Percentiles rank a stretch among this genome's conserved stretches.
Conservation (phyloP, 345 rosid species). For the Lumnitzera littorea region DNA sequence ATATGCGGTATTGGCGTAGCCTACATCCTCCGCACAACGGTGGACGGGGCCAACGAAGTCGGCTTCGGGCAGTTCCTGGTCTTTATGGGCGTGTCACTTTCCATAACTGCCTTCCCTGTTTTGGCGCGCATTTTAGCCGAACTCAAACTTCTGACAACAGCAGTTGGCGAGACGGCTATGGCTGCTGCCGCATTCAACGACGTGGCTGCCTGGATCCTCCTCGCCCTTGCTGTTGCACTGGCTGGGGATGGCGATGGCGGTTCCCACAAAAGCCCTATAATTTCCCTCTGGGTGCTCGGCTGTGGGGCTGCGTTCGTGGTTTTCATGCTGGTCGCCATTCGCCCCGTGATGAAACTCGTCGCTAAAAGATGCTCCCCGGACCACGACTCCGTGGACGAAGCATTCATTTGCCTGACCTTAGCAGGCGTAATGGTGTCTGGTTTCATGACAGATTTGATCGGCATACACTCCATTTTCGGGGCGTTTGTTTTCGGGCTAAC, state of each 20-base stretch:
- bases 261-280: constrained; percentile 45
- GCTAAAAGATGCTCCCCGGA: constrained; percentile 51
- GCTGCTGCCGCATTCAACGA: constrained; percentile 94
- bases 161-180: constrained; percentile 71
- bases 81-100: constrained; percentile 91
- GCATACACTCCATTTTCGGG: constrained; percentile 81
- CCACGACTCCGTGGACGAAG: constrained; percentile 46
- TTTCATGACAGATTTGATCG: constrained; percentile 59
- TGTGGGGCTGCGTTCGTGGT: constrained; percentile 58
- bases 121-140: constrained; percentile 91
- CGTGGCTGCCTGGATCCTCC: constrained; percentile 76
- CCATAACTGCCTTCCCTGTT: constrained; percentile 92
- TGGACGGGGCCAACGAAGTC: constrained; percentile 39
- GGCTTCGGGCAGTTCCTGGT: constrained; percentile 58
- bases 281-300: constrained; percentile 68
- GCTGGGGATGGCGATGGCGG: constrained; percentile 43
- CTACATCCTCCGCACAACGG: constrained; percentile 38
- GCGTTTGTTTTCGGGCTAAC: constrained; percentile 76
- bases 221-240: constrained; percentile 76
- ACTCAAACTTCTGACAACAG: constrained; percentile 68
- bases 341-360: constrained; percentile 73
- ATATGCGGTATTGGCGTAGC: constrained; percentile 58
- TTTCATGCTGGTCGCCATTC: constrained; percentile 50
- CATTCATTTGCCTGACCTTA: constrained; percentile 62
- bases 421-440: constrained; percentile 76